Base-by-base conservation (phyloP, 2,329 filamentous ascomycete species). In the Esteya vermicola region DNA sequence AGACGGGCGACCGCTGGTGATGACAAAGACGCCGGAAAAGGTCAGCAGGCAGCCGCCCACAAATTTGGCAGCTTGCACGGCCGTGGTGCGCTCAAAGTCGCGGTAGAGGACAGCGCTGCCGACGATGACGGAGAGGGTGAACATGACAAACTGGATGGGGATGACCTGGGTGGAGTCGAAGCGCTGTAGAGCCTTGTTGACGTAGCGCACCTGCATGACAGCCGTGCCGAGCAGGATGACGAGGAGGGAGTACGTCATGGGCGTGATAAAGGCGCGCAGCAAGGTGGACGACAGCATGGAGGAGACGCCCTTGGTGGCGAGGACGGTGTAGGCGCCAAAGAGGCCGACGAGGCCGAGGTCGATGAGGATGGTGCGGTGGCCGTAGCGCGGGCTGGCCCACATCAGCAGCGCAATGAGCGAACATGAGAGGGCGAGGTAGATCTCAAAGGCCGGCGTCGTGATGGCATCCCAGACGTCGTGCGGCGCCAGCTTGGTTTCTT, bases 111-210 rank as follows among this genome's bases (percentile, higher is more conserved):
- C 71, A 1, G 89, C 89, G 52, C 88, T 95, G 42, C 91, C 91
- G 38, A 94, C 70, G 50, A 98, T 96, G 46, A 96, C 91, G 6
- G 84, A 93, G 8, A 98, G 68, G 0, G 91, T 98, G 57, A 98
- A 98, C 47, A 93, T 74, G 37, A 98, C 91, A 51, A 98, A 98
- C 54, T 98, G 91, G 13, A 91, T 91, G 0, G 91, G 91, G 47
- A 98, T 98, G 50, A 98, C 91, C 57, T 95, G 86, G 0, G 91
- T 98, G 7, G 91, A 94, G 58, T 95, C 85, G 63, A 96, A 98
- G 35, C 84, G 78, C 56, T 95, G 88, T 39, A 98, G 67, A 1
- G 72, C 70, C 48, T 72, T 83, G 62, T 96, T 98, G 56, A 98
- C 74, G 55, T 96, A 98, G 55, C 85, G 89, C 51, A 98, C 89